Base-by-base conservation (phyloP, 75 land plant species). In the Chamaecyparis obtusa region DNA sequence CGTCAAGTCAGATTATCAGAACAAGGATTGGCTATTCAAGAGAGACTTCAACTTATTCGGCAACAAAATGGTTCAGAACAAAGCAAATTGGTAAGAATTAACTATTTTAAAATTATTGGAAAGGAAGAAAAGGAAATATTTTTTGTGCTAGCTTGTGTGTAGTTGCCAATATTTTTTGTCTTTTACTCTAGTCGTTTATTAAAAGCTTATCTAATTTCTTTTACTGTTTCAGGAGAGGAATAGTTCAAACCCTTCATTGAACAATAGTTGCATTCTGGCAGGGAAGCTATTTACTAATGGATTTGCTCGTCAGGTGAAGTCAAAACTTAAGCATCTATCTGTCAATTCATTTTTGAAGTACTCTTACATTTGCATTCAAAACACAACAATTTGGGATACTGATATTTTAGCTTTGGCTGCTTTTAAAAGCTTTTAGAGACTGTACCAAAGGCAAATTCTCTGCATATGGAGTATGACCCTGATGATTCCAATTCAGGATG, bases 281-380 rank as follows among this genome's bases (percentile, higher is more conserved):
- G 89, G 91, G 84, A 93, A 90, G 84, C 86, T 94, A 8, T 88
- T 94, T 24, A 64, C 88, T 49, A 94, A 90, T 90, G 87, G 90
- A 16, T 93, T 94, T 91, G 95, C 94, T 85, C 87, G 85, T 48
- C 91, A 90, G 95, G 95, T 94, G 88, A 24, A 24, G 17, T 14
- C 33, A 32, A 44, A 83, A 49, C 60, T 33, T 24, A 24, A 51
- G 36, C 74, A 55, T 84, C 41, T 79, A 24, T 17, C 81, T 43
- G 6, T 46, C 14, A 81, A 27, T 43, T n/a, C 83, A 27, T 27
- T 81, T 80, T 27, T 81, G n/a, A n/a, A 3, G 46, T 44, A 81
- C 32, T 13, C 11, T 46, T 49, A 81, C 4, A n/a, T 46, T 46
- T 27, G 32, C 14, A 81, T 46, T 51, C 83, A 46, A n/a, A 78